These are phyloP conservation scores for Miscanthus sacchariflorus DNA, from an alignment of 202 grass and related monocot species.

Conservation along the genomic window DNA sequence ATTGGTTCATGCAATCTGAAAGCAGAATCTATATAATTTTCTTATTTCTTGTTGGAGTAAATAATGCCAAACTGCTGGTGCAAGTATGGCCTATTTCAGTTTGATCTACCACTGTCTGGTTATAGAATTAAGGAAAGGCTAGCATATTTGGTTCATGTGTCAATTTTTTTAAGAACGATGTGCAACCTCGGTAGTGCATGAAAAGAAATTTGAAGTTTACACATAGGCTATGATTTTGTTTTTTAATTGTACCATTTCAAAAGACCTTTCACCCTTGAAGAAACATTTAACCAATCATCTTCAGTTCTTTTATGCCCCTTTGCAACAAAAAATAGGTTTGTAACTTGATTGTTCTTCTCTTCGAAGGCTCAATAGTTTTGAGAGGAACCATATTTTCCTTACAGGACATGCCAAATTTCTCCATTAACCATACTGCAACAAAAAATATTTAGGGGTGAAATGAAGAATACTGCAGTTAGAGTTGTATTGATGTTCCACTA, in stretches of 20 bases:
- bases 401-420: background rate
- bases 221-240: background rate
- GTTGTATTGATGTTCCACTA: background rate
- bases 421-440: background rate
- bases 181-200: background rate
- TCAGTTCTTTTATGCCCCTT: background rate
- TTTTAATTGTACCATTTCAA: background rate
- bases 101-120: background rate
- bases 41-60: background rate
- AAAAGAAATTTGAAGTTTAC: background rate
- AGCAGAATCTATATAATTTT: background rate
- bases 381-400: background rate
- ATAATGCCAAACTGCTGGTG: background rate
- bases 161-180: background rate
- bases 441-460: background rate
- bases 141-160: background rate
- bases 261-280: background rate
- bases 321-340: background rate
- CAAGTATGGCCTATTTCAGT: background rate
- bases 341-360: background rate
- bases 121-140: background rate
- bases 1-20: slow-evolving; percentile 14
- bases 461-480: background rate
- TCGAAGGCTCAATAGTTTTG: background rate
- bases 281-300: background rate